These are phyloP conservation scores for Singerocomus inundabilis DNA, from an alignment of 1,284 basidiomycete genomes.

Conservation along the genomic window DNA sequence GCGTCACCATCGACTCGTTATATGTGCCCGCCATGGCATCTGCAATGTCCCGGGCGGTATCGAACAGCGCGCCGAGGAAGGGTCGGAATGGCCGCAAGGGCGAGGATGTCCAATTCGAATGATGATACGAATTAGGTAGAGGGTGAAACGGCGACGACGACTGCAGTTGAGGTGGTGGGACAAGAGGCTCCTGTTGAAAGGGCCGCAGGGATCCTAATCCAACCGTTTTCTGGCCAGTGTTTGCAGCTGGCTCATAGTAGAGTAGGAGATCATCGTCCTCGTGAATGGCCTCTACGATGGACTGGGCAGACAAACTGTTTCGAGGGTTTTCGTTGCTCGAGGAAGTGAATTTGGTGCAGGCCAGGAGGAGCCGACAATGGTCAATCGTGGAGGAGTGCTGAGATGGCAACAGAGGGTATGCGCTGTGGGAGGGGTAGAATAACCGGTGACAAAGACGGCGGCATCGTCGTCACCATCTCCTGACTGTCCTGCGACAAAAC, in stretches of 20 bases:
- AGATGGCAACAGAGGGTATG: too few relatives aligned
- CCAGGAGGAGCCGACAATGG: too few relatives aligned
- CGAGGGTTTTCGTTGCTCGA: neutral
- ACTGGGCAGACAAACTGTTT: neutral
- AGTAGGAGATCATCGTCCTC: constrained; percentile 61
- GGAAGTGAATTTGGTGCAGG: neutral
- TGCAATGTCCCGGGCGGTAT: constrained; percentile 30
- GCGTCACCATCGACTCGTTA: too few relatives aligned
- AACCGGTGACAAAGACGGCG: too few relatives aligned
- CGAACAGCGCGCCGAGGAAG: constrained; percentile 25
- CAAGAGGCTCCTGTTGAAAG: too few relatives aligned
- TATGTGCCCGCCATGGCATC: constrained; percentile 27
- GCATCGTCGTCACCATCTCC: too few relatives aligned
- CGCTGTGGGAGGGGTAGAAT: too few relatives aligned
- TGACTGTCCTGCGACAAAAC: too few relatives aligned
- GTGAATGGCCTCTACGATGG: neutral
- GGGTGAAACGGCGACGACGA: neutral
- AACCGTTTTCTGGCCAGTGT: constrained; percentile 59
- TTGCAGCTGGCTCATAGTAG: constrained; percentile 59
- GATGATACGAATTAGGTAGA: neutral
- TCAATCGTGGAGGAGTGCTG: too few relatives aligned
- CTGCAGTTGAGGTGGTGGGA: constrained; percentile 41
- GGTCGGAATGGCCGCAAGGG: neutral
- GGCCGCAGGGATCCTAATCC: constrained; percentile 59
- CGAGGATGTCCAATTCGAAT: neutral